Conservation (phyloP, 2,329 filamentous ascomycete species). For the Aspergillus sp. region DNA sequence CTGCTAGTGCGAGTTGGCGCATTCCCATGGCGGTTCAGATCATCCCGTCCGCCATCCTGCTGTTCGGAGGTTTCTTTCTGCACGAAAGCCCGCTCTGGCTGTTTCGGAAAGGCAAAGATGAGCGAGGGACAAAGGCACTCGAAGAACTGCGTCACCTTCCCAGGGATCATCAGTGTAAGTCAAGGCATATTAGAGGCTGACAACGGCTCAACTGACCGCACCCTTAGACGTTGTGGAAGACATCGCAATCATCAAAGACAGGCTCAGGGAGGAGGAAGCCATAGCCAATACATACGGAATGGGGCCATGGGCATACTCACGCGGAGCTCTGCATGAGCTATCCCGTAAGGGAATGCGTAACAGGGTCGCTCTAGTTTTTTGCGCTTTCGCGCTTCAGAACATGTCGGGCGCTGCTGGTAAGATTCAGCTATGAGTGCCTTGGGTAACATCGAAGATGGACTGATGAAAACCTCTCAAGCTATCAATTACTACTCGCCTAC, state of each 20-base stretch:
- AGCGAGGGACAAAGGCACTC: slow-evolving; percentile 8
- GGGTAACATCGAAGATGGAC: neutral
- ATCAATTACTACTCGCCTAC: slow-evolving; percentile 21
- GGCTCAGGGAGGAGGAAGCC: slow-evolving; percentile 8
- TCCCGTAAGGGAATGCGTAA: slow-evolving; percentile 36
- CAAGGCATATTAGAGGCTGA: neutral
- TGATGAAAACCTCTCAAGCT: neutral
- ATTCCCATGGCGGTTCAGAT: slow-evolving; percentile 27
- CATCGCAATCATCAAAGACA: slow-evolving; percentile 8
- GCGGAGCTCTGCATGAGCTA: slow-evolving; percentile 19
- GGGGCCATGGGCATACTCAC: slow-evolving; percentile 22
- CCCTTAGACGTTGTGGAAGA: slow-evolving; percentile 11
- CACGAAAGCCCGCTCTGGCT: slow-evolving; percentile 34
- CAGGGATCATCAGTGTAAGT: slow-evolving; percentile 11
- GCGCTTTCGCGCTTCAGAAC: slow-evolving; percentile 30
- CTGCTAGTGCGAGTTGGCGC: slow-evolving; percentile 12
- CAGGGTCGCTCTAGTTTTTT: slow-evolving; percentile 38
- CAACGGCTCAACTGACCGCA: neutral
- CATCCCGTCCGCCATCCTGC: slow-evolving; percentile 30
- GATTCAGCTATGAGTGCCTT: neutral
- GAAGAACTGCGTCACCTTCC: slow-evolving; percentile 11
- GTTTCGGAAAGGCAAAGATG: slow-evolving; percentile 10
- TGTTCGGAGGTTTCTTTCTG: slow-evolving; percentile 26
- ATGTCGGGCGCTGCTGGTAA: slow-evolving; percentile 13
- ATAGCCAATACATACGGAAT: slow-evolving; percentile 17